These are phyloP conservation scores for Colletotrichum cordylinicola DNA, from an alignment of 2,329 filamentous ascomycete genomes.

Conservation along the genomic window DNA sequence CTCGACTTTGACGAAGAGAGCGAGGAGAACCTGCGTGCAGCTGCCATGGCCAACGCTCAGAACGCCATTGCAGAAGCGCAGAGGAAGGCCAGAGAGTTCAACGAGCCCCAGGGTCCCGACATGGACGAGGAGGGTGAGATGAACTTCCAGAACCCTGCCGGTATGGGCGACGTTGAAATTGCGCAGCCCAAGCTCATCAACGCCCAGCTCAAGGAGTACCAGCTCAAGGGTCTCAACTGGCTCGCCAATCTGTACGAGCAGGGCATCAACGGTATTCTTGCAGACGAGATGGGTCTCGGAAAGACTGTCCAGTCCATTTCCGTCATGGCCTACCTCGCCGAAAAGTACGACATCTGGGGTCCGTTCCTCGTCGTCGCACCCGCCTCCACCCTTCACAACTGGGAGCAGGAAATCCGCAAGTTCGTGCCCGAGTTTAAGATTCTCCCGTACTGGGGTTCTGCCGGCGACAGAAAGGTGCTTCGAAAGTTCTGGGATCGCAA, in stretches of 20 bases:
- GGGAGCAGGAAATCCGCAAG: conserved; percentile 96
- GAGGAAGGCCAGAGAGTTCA: conserved; percentile 91
- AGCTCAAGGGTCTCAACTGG: conserved; percentile 99
- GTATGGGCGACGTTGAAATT: conserved; percentile 91
- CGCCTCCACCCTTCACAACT: conserved; percentile 96
- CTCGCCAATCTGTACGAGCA: conserved; percentile 98
- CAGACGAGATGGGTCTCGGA: conserved; percentile 99
- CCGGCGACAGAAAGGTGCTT: conserved; percentile 91
- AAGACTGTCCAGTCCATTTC: conserved; percentile 99
- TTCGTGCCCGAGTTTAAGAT: conserved; percentile 97
- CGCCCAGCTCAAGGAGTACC: conserved; percentile 96
- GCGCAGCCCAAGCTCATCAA: conserved; percentile 93
- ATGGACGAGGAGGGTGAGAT: conserved; percentile 94
- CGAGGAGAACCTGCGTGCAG: conserved; percentile 79
- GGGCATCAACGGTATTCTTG: conserved; percentile 98
- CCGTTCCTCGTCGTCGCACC: conserved; percentile 97
- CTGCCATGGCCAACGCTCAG: conserved; percentile 94
- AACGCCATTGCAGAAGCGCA: conserved; percentile 95
- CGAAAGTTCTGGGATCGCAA: conserved; percentile 99
- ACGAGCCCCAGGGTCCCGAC: conserved; percentile 67
- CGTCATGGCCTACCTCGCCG: conserved; percentile 97
- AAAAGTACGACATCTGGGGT: conserved; percentile 98
- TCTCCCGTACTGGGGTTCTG: conserved; percentile 95
- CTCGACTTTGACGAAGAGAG: conserved; percentile 96
- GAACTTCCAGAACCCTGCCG: conserved; percentile 99